These are phyloP conservation scores for Lipomyces sp. DNA, from an alignment of 805 yeast species.

Conservation along the genomic window DNA sequence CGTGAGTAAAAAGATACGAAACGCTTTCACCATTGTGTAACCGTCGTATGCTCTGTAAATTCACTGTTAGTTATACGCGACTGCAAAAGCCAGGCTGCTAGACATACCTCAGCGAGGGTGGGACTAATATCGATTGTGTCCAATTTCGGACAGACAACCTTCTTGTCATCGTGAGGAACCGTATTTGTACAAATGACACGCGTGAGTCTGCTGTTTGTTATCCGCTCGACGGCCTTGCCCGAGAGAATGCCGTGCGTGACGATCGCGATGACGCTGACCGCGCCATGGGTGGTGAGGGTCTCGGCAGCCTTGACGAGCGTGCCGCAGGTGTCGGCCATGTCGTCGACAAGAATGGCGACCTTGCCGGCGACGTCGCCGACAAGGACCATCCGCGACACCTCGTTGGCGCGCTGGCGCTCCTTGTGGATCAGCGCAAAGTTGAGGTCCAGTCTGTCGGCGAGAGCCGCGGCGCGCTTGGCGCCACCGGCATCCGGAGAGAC, in stretches of 20 bases:
- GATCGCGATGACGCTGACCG: constrained; percentile 81
- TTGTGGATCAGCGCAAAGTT: constrained; percentile 95
- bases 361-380: constrained; percentile 90
- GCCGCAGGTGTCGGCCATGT: constrained; percentile 99
- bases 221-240: constrained; percentile 72
- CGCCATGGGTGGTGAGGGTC: constrained; percentile 73
- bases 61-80: background rate
- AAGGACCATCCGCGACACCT: constrained; percentile 89
- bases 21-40: constrained; percentile 95
- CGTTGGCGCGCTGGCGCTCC: constrained; percentile 93
- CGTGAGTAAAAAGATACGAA: constrained; percentile 77
- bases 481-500: constrained; percentile 99
- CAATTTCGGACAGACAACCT: constrained; percentile 59
- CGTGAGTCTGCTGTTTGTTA: constrained; percentile 63
- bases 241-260: constrained; percentile 95
- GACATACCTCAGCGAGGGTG: constrained; percentile 76
- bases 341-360: constrained; percentile 84
- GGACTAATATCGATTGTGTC: constrained; percentile 82
- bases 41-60: constrained; percentile 56
- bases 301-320: constrained; percentile 94
- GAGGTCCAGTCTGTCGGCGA: constrained; percentile 88
- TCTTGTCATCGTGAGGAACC: constrained; percentile 72
- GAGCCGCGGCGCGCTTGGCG: constrained; percentile 91
- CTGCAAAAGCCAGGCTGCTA: background rate
- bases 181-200: constrained; percentile 89